Evolutionary conservation across 805 yeast genomes (phyloP).

Genomic region (Ogataea paraovalis): DNA sequence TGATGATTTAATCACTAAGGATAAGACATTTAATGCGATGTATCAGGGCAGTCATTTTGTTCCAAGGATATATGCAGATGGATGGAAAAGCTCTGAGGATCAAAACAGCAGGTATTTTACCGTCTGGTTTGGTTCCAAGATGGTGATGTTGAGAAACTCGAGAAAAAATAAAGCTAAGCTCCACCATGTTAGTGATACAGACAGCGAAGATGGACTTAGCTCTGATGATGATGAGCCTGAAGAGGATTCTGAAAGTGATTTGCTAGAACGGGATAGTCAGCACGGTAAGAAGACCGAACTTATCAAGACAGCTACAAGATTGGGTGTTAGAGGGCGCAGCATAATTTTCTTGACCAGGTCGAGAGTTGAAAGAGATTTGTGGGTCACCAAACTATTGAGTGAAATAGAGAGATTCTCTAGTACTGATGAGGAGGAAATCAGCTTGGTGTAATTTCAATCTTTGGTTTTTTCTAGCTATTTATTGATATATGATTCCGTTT

Average conservation of each 20-base stretch:
- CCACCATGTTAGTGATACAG: neutral
- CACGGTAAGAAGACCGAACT: slow-evolving; percentile 27
- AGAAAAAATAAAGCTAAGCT: slow-evolving; percentile 6
- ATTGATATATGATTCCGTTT: too few relatives aligned
- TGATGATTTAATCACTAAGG: slow-evolving; percentile 47
- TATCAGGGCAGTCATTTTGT: slow-evolving; percentile 54
- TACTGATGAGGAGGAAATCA: slow-evolving; percentile 18
- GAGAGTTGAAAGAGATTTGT: slow-evolving; percentile 73
- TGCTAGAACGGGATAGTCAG: neutral
- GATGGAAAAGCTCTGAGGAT: slow-evolving; percentile 79
- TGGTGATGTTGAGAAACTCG: slow-evolving; percentile 35
- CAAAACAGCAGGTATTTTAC: slow-evolving; percentile 76
- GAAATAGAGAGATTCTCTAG: slow-evolving; percentile 42
- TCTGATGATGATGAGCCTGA: slow-evolving; percentile 1
- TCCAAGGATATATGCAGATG: slow-evolving; percentile 76
- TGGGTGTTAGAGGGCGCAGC: slow-evolving; percentile 65
- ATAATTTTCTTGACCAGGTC: slow-evolving; percentile 79
- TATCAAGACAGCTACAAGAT: slow-evolving; percentile 42
- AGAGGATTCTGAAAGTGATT: neutral
- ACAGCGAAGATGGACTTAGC: slow-evolving; percentile 1
- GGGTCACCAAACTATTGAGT: slow-evolving; percentile 54
- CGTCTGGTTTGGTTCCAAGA: slow-evolving; percentile 73
- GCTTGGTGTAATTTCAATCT: slow-evolving; percentile 9
- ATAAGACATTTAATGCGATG: slow-evolving; percentile 36
- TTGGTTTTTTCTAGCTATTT: neutral